Conservation (phyloP, 164 flowering plant genomes). For the Tinospora cordifolia region DNA sequence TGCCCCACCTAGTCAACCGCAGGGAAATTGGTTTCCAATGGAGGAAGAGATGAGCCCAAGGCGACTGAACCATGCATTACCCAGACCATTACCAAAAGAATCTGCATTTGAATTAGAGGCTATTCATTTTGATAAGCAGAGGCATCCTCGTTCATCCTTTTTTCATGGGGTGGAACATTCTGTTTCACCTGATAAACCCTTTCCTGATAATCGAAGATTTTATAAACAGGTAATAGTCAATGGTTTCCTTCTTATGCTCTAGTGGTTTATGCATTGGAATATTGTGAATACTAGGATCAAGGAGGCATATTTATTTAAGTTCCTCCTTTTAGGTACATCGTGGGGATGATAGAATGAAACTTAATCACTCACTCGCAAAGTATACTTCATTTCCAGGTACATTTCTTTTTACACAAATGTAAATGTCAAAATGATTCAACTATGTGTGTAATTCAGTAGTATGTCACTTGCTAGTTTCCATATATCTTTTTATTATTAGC, state of each 20-base stretch:
- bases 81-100: conserved; percentile 38
- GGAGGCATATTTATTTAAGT: not conserved
- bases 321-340: conserved; percentile 41
- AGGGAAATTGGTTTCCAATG: conserved; percentile 54
- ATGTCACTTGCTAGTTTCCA: not conserved
- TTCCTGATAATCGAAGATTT: conserved; percentile 48
- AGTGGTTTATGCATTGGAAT: not conserved
- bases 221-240: conserved; percentile 57
- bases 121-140: conserved; percentile 45
- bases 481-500: not conserved
- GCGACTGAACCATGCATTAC: conserved; percentile 31
- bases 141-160: conserved; percentile 46
- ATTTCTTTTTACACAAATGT: conserved; percentile 3
- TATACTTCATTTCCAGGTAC: conserved; percentile 55
- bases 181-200: conserved; percentile 42
- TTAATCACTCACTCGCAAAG: conserved; percentile 32
- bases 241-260: conserved; percentile 2
- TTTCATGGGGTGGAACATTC: conserved; percentile 47
- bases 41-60: conserved; percentile 72
- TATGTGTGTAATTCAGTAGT: conserved; percentile 4
- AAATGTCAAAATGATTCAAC: not conserved
- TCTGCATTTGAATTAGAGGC: conserved; percentile 47
- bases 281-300: not conserved
- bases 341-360: conserved; percentile 55
- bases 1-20: conserved; percentile 39